phyloP scores from a whole-genome alignment of 2,329 filamentous ascomycete species.

The Trichoderma semiorbis region DNA sequence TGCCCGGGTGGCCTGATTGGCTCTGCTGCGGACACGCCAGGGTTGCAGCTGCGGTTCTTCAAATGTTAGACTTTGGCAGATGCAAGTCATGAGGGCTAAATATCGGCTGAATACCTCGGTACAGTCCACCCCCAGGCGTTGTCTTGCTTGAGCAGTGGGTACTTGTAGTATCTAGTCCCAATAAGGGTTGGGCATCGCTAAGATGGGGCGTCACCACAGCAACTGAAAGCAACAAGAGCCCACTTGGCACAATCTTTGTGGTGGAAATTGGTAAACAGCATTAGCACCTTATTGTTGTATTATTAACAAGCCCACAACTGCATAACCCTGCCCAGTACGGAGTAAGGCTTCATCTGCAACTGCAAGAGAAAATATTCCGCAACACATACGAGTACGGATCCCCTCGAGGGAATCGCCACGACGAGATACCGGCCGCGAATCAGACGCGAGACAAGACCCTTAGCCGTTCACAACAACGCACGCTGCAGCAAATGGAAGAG shows the following conservation, averaged over 20 bases:
- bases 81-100: not conserved
- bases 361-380: not conserved
- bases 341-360: not conserved
- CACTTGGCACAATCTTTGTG: slow-evolving; percentile 18
- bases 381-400: not conserved
- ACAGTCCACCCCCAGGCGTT: not conserved
- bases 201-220: slow-evolving; percentile 24
- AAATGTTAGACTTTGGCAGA: not conserved
- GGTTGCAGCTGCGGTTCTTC: not conserved
- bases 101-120: not conserved
- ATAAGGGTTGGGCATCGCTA: slow-evolving; percentile 22
- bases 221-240: slow-evolving; percentile 24
- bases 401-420: not conserved
- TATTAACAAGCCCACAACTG: slow-evolving; percentile 11
- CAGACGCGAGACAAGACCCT: not conserved
- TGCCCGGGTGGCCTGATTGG: not conserved
- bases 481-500: slow-evolving; percentile 38
- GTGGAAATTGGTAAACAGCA: slow-evolving; percentile 28
- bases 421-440: not conserved
- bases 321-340: slow-evolving; percentile 9
- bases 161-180: not conserved
- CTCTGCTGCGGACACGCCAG: slow-evolving; percentile 21
- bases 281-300: not conserved
- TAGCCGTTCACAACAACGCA: not conserved
- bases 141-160: not conserved